Evolutionary conservation across 345 rosid genomes (phyloP).

Genomic region (Gossypium arboreum): DNA sequence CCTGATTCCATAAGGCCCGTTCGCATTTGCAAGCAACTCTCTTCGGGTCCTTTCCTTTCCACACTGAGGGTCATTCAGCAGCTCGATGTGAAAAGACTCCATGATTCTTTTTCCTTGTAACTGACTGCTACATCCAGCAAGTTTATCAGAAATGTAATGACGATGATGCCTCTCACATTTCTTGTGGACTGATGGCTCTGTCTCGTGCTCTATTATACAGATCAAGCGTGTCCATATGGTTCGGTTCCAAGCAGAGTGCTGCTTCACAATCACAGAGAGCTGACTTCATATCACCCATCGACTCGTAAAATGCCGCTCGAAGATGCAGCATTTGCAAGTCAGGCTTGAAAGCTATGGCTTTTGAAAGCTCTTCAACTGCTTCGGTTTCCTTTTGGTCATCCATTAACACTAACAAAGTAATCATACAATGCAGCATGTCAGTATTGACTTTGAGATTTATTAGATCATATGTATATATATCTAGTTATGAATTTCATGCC

Average conservation of each 20-base stretch:
- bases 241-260: conserved; percentile 88
- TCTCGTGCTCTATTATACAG: conserved; percentile 61
- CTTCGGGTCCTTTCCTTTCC: conserved; percentile 3
- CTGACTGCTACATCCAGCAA: background rate
- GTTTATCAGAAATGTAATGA: background rate
- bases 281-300: conserved; percentile 56
- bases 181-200: conserved; percentile 35
- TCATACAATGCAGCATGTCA: conserved; percentile 16
- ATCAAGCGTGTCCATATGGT: conserved; percentile 66
- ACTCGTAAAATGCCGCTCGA: conserved; percentile 88
- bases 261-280: conserved; percentile 80
- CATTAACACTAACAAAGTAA: conserved; percentile 59
- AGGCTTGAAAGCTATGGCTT: conserved; percentile 84
- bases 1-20: background rate
- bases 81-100: conserved; percentile 14
- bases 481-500: background rate
- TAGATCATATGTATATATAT: background rate
- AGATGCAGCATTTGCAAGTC: conserved; percentile 91
- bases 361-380: conserved; percentile 82
- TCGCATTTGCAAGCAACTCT: background rate
- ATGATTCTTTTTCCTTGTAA: conserved; percentile 11
- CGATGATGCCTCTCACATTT: conserved; percentile 22
- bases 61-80: background rate
- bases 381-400: conserved; percentile 81
- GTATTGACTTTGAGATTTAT: background rate